Percentiles rank a stretch among this genome's conserved stretches.
Conservation (phyloP, 2,329 filamentous ascomycete species). For the Pseudogymnoascus sp. region DNA sequence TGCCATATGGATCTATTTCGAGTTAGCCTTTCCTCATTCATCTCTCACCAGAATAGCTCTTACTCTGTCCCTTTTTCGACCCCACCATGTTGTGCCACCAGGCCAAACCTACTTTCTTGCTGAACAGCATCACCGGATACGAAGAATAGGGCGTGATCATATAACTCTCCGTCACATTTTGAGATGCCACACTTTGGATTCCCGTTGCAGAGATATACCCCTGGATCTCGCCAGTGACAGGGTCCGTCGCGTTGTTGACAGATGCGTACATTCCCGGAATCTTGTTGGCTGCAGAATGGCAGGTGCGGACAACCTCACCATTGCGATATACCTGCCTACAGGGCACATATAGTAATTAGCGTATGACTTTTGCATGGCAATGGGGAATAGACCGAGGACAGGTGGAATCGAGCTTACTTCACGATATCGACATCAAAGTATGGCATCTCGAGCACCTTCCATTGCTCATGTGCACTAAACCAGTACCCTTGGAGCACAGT, state of each 20-base stretch:
- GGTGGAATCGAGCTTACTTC: conserved; percentile 19
- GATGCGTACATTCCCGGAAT: conserved; percentile 35
- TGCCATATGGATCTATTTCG: conserved; percentile 31
- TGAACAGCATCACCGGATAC: conserved; percentile 22
- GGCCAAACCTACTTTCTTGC: conserved; percentile 32
- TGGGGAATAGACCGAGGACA: neutral
- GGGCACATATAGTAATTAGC: neutral
- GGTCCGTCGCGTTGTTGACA: conserved; percentile 35
- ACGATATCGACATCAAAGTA: conserved; percentile 35
- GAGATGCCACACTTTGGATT: conserved; percentile 33
- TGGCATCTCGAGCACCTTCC: conserved; percentile 36
- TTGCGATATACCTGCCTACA: conserved; percentile 32
- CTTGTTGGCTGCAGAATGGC: conserved; percentile 32
- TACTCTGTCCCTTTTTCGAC: conserved; percentile 37
- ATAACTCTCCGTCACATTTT: conserved; percentile 33
- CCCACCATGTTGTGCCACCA: conserved; percentile 37
- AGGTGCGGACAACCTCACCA: conserved; percentile 33
- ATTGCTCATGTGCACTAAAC: conserved; percentile 31
- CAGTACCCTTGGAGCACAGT: conserved; percentile 32
- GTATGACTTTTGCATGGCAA: neutral
- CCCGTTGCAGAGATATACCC: conserved; percentile 35
- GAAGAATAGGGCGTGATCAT: conserved; percentile 32
- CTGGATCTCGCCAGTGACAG: conserved; percentile 28
- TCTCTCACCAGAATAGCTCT: conserved; percentile 10
- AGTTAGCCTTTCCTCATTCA: neutral